phyloP scores from a whole-genome alignment of 805 yeast species.

The Helenozyma rhizophorensis region DNA sequence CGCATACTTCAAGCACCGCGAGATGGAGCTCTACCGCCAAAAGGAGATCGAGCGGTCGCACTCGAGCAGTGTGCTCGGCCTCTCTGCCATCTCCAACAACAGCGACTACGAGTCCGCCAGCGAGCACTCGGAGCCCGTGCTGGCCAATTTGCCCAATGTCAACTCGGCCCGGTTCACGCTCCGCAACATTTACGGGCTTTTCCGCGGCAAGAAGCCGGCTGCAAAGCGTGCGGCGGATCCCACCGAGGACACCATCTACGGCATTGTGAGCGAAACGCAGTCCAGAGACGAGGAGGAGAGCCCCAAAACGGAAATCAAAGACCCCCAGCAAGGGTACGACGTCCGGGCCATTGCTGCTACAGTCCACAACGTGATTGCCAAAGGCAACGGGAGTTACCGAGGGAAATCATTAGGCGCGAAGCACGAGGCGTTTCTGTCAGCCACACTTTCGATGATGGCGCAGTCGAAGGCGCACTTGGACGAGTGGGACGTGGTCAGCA shows the following conservation, averaged over 20 bases:
- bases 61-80: not conserved
- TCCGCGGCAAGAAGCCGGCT: too few species aligned
- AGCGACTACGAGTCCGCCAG: not conserved
- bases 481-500: slow-evolving; percentile 36
- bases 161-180: too few species aligned
- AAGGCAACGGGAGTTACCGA: slow-evolving; percentile 2
- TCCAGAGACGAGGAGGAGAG: slow-evolving; percentile 1
- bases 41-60: not conserved
- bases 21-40: too few species aligned
- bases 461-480: slow-evolving; percentile 24
- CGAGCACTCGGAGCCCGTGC: too few species aligned
- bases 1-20: slow-evolving; percentile 9
- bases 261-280: slow-evolving; percentile 21
- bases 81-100: not conserved
- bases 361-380: slow-evolving; percentile 22
- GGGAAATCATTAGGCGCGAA: slow-evolving; percentile 1
- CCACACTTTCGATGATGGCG: slow-evolving; percentile 14
- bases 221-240: not conserved
- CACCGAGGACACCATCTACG: slow-evolving; percentile 17
- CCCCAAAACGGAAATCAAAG: not conserved
- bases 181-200: too few species aligned
- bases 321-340: slow-evolving; percentile 2
- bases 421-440: slow-evolving; percentile 10
- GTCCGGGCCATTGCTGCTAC: slow-evolving; percentile 27
- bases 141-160: too few species aligned